phyloP scores from a whole-genome alignment of 1,139 yeast genomes.

The Candida neerlandica region DNA sequence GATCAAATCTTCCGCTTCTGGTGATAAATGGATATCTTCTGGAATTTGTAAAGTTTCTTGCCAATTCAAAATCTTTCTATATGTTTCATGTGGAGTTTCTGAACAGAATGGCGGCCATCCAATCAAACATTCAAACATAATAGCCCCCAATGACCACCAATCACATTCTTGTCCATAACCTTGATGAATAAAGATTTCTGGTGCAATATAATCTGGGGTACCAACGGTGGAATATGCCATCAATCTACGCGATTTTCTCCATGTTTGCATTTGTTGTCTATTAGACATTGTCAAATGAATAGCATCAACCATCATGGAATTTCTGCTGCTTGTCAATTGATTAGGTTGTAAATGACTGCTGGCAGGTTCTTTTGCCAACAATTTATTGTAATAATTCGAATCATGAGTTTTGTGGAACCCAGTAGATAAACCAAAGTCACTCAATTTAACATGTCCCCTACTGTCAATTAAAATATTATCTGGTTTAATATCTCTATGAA shows the following conservation, averaged over 20 bases:
- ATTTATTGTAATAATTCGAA: conserved; percentile 72
- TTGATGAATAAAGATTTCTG: conserved; percentile 93
- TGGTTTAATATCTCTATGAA: conserved; percentile 79
- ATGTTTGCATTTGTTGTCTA: conserved; percentile 96
- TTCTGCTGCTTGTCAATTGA: conserved; percentile 42
- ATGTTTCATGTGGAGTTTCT: conserved; percentile 98
- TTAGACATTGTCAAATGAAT: conserved; percentile 94
- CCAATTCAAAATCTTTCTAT: conserved; percentile 92
- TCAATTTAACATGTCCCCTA: conserved; percentile 75
- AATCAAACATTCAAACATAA: conserved; percentile 96
- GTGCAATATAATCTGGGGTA: conserved; percentile 98
- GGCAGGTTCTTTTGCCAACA: conserved; percentile 61
- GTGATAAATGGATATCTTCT: conserved; percentile 90
- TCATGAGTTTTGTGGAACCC: conserved; percentile 88
- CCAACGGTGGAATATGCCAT: conserved; percentile 99
- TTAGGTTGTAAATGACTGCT: conserved; percentile 27
- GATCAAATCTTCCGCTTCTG: conserved; percentile 92
- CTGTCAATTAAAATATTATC: conserved; percentile 80
- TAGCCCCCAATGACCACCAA: conserved; percentile 99
- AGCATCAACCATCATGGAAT: conserved; percentile 91
- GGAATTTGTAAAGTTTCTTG: conserved; percentile 92
- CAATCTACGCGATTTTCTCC: conserved; percentile 93
- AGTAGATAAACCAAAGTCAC: conserved; percentile 83
- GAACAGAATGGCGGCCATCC: conserved; percentile 99
- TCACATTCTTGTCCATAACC: conserved; percentile 99